Evolutionary conservation across 345 rosid species (phyloP).

Genomic region (Noccaea bulbosa): DNA sequence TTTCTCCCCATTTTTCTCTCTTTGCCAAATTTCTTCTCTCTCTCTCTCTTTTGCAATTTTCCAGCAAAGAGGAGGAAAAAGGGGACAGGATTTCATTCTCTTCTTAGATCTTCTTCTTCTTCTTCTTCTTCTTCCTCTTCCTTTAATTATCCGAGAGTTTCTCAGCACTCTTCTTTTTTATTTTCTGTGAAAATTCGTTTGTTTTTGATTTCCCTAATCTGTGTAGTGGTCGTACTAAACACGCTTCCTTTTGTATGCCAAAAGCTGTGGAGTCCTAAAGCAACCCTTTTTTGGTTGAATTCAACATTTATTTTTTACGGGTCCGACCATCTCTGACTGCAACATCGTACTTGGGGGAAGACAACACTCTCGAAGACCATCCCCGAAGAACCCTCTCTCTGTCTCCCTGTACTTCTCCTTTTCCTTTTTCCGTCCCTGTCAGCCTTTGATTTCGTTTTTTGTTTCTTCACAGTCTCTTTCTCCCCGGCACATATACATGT

Average conservation of each 20-base stretch:
- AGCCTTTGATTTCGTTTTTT: constrained; percentile 37
- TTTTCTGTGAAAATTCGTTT: constrained; percentile 36
- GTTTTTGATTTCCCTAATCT: background rate
- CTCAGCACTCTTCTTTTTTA: background rate
- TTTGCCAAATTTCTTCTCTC: constrained; percentile 29
- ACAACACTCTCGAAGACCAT: constrained; percentile 38
- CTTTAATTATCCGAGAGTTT: background rate
- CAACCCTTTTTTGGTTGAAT: constrained; percentile 25
- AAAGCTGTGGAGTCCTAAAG: constrained; percentile 38
- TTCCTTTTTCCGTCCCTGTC: constrained; percentile 27
- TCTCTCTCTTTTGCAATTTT: constrained; percentile 26
- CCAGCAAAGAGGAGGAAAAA: constrained; percentile 32
- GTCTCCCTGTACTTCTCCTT: constrained; percentile 9
- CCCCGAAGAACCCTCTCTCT: constrained; percentile 24
- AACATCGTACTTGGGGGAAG: constrained; percentile 42
- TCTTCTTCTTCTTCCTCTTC: constrained; percentile 9
- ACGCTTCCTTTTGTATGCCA: constrained; percentile 40
- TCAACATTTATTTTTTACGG: constrained; percentile 11
- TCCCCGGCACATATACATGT: constrained; percentile 4
- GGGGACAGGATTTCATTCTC: constrained; percentile 8
- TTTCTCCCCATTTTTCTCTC: constrained; percentile 4
- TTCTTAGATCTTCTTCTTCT: constrained; percentile 15
- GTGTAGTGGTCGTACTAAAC: constrained; percentile 42
- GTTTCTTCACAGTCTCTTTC: constrained; percentile 15
- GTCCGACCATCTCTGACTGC: constrained; percentile 44